These are phyloP conservation scores for Daldinia bambusicola DNA, from an alignment of 495 filamentous ascomycete genomes.

Conservation along the genomic window DNA sequence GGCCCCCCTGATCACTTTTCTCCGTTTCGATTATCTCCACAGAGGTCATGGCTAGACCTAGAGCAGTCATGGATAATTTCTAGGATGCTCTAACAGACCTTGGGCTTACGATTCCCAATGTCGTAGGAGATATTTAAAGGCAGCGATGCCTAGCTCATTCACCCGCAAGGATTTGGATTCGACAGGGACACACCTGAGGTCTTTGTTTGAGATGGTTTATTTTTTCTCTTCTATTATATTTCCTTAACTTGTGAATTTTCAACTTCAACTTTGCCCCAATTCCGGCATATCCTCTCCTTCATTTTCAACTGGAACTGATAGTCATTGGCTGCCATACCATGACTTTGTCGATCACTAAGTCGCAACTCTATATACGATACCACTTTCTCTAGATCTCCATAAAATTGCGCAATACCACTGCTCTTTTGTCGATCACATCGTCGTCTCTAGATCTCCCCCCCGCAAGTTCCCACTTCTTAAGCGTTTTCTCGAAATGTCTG, in stretches of 20 bases:
- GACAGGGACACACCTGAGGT: background rate
- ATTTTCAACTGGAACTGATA: conserved; percentile 18
- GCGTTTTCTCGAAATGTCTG: conserved; percentile 42
- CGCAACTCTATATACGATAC: background rate
- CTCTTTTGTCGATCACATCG: conserved; percentile 26
- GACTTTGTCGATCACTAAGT: conserved; percentile 14
- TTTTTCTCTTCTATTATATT: background rate
- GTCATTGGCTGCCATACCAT: conserved; percentile 2
- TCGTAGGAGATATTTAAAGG: conserved; percentile 25
- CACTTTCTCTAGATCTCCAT: conserved; percentile 11
- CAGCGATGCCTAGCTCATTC: conserved; percentile 19
- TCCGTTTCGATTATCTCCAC: conserved; percentile 40
- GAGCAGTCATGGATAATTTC: conserved; percentile 11
- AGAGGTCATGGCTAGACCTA: conserved; percentile 20
- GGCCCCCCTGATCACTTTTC: conserved; percentile 28
- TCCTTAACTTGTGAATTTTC: background rate
- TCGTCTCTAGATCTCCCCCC: conserved; percentile 27
- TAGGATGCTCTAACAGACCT: conserved; percentile 23
- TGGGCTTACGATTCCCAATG: conserved; percentile 7
- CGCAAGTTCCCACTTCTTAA: conserved; percentile 21
- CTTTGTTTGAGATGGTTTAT: conserved; percentile 4
- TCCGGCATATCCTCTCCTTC: background rate
- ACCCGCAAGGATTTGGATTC: conserved; percentile 9
- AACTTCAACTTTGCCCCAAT: background rate
- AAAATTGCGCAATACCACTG: conserved; percentile 20